A percentile compares a stretch with the other conserved stretches of the same genome.
Evolutionary conservation across 2,329 filamentous ascomycete species (phyloP).

Genomic region (Pseudogymnoascus sp.): DNA sequence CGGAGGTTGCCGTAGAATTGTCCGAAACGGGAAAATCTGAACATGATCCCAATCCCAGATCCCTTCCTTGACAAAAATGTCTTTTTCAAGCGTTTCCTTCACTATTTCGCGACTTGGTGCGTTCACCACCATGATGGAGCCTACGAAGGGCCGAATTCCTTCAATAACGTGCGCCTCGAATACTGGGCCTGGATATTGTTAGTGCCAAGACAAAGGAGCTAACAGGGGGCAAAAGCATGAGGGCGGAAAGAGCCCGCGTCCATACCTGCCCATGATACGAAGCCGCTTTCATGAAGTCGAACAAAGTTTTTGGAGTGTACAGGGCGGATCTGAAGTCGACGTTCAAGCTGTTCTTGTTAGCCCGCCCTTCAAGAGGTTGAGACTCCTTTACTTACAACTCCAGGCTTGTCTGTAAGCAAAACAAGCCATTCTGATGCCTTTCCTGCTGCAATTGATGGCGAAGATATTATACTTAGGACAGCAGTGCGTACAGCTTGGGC

Average conservation of each 20-base stretch:
- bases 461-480: neutral
- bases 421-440: neutral
- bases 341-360: neutral
- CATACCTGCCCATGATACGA: neutral
- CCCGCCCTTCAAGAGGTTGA: too few relatives aligned
- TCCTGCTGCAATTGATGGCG: neutral
- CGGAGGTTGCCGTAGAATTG: neutral
- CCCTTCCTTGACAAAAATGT: conserved; percentile 63
- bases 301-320: neutral
- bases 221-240: too few relatives aligned
- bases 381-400: neutral
- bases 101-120: conserved; percentile 66
- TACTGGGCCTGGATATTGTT: neutral
- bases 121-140: conserved; percentile 61
- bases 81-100: conserved; percentile 56
- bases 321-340: neutral
- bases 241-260: too few relatives aligned
- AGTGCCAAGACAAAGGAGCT: neutral
- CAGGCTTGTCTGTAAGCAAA: neutral
- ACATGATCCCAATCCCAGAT: conserved; percentile 77
- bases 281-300: neutral
- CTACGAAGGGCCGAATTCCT: conserved; percentile 42
- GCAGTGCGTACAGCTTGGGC: neutral
- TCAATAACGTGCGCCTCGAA: neutral
- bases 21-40: neutral